A percentile compares a stretch with the other conserved stretches of the same genome.
phyloP scores from a whole-genome alignment of 192 early-diverging fungal species.

The Dispira simplex region DNA sequence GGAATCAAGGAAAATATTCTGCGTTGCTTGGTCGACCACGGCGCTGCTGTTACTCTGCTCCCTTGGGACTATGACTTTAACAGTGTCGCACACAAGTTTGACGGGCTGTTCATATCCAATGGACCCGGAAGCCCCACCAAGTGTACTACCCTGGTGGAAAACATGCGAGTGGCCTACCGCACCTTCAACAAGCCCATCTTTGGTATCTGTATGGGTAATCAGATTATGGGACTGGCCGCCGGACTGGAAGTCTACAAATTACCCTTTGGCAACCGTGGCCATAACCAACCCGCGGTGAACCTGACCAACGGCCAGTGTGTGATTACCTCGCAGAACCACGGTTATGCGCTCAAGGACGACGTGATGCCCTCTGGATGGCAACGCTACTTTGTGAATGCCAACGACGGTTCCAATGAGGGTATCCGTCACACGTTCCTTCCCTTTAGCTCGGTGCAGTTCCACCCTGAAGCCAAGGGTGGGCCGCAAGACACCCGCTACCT shows the following conservation, averaged over 20 bases:
- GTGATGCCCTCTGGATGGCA: slow-evolving; percentile 58
- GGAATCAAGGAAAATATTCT: slow-evolving; percentile 91
- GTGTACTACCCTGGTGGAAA: slow-evolving; percentile 46
- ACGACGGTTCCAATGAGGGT: slow-evolving; percentile 92
- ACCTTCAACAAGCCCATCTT: slow-evolving; percentile 71
- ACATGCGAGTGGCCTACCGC: slow-evolving; percentile 38
- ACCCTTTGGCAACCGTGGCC: slow-evolving; percentile 88
- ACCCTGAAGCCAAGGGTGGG: slow-evolving; percentile 89
- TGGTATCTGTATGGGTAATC: slow-evolving; percentile 97
- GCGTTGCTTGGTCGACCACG: slow-evolving; percentile 61
- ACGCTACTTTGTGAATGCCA: slow-evolving; percentile 85
- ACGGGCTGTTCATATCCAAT: slow-evolving; percentile 87
- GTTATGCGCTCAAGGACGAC: slow-evolving; percentile 63
- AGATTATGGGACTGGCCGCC: slow-evolving; percentile 80
- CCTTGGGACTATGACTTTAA: slow-evolving; percentile 75
- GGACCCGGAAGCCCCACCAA: slow-evolving; percentile 74
- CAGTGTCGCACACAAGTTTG: slow-evolving; percentile 40
- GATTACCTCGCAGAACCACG: slow-evolving; percentile 96
- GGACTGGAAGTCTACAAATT: slow-evolving; percentile 77
- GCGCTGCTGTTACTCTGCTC: slow-evolving; percentile 70
- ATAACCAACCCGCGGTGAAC: slow-evolving; percentile 86
- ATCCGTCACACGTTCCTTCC: slow-evolving; percentile 59
- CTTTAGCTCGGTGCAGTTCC: slow-evolving; percentile 83
- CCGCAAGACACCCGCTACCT: slow-evolving; percentile 85
- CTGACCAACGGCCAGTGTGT: slow-evolving; percentile 60